Conservation (phyloP, 2,329 filamentous ascomycete species). For the Penicillium sp. region DNA sequence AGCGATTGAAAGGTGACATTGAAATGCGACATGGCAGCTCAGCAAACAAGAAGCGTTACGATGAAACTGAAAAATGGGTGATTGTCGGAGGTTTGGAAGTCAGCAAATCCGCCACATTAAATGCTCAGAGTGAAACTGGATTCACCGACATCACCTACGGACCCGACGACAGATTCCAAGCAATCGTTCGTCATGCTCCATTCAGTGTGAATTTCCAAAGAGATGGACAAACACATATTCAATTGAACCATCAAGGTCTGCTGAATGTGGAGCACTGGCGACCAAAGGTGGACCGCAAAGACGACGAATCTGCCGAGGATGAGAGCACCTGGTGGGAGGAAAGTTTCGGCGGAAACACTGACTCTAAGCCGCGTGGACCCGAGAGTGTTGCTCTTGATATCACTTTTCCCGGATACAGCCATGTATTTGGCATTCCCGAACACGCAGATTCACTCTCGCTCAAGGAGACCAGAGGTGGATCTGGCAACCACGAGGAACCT, state of each 20-base stretch:
- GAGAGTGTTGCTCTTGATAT: constrained; percentile 91
- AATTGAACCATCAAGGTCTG: constrained; percentile 83
- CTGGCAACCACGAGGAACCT: constrained; percentile 79
- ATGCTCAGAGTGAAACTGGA: constrained; percentile 61
- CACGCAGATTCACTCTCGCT: constrained; percentile 85
- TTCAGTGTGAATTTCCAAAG: constrained; percentile 84
- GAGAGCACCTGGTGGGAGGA: constrained; percentile 99
- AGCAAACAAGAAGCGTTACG: constrained; percentile 87
- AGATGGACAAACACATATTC: constrained; percentile 75
- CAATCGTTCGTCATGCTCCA: constrained; percentile 75
- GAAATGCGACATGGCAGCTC: constrained; percentile 79
- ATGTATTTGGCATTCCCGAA: constrained; percentile 92
- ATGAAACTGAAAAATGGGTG: constrained; percentile 81
- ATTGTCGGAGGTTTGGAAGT: constrained; percentile 75
- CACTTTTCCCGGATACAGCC: constrained; percentile 82
- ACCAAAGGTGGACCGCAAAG: constrained; percentile 68
- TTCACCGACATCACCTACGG: constrained; percentile 76
- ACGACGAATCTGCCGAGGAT: constrained; percentile 49
- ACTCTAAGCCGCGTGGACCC: constrained; percentile 89
- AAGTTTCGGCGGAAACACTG: constrained; percentile 89
- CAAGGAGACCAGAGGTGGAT: constrained; percentile 80
- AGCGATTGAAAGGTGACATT: constrained; percentile 81
- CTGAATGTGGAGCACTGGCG: constrained; percentile 96
- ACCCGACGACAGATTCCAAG: constrained; percentile 69
- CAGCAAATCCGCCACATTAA: constrained; percentile 67